phyloP scores from a whole-genome alignment of 2,329 filamentous ascomycete genomes.

The Trichocomaceae sp. region DNA sequence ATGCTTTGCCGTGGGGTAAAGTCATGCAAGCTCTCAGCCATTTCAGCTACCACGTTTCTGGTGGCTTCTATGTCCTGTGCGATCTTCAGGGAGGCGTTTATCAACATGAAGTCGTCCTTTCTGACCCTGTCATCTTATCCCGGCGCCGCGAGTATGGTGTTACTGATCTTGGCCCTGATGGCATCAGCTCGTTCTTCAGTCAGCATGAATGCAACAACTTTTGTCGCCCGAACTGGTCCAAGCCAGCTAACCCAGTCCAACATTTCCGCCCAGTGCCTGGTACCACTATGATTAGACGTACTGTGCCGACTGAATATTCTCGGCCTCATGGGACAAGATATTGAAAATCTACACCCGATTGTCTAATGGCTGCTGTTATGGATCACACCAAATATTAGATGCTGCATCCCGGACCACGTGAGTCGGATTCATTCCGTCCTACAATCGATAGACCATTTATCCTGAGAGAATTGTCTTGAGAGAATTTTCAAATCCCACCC shows the following conservation, averaged over 20 bases:
- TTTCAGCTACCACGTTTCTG: conserved; percentile 1
- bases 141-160: background rate
- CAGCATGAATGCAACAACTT: conserved; percentile 1
- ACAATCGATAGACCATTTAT: too few species aligned
- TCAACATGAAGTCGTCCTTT: conserved; percentile 29
- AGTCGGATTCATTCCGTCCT: too few species aligned
- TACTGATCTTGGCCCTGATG: background rate
- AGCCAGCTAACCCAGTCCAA: background rate
- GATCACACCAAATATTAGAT: too few species aligned
- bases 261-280: background rate
- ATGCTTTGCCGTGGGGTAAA: background rate
- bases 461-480: too few species aligned
- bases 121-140: conserved; percentile 41
- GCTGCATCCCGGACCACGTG: too few species aligned
- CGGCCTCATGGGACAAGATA: background rate
- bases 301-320: background rate
- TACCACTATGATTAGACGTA: background rate
- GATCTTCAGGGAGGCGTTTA: conserved; percentile 42
- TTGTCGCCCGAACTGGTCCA: conserved; percentile 5
- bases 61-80: conserved; percentile 34
- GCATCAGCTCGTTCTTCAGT: conserved; percentile 2
- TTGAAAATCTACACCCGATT: background rate
- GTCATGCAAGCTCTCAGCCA: conserved; percentile 5
- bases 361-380: too few species aligned
- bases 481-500: too few species aligned